These are phyloP conservation scores for Coemansia sp. DNA, from an alignment of 192 early-diverging fungal genomes.

Conservation along the genomic window DNA sequence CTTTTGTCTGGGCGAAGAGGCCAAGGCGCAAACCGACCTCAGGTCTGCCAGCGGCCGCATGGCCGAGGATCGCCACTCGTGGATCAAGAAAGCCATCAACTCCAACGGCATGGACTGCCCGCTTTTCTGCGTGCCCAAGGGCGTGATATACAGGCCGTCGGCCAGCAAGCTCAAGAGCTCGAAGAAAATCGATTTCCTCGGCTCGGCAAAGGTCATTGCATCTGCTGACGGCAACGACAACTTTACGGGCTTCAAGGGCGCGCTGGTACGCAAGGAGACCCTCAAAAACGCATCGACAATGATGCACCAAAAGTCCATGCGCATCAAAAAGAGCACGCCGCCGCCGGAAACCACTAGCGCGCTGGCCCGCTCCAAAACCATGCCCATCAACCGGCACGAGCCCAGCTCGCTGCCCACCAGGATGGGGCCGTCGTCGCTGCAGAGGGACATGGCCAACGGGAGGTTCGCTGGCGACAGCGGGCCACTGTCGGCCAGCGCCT, in stretches of 20 bases:
- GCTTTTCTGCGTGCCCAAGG: slow-evolving; percentile 75
- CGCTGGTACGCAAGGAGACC: slow-evolving; percentile 51
- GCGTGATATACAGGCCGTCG: slow-evolving; percentile 78
- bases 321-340: slow-evolving; percentile 38
- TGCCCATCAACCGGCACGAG: slow-evolving; percentile 37
- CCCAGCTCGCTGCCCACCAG: slow-evolving; percentile 14
- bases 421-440: slow-evolving; percentile 13
- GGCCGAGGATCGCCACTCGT: slow-evolving; percentile 65
- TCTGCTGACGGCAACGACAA: slow-evolving; percentile 56
- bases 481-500: slow-evolving; percentile 17
- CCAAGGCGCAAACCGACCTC: slow-evolving; percentile 70
- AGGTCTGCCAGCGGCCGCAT: slow-evolving; percentile 51
- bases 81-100: slow-evolving; percentile 64
- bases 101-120: slow-evolving; percentile 60
- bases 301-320: slow-evolving; percentile 50
- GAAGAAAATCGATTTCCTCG: slow-evolving; percentile 74
- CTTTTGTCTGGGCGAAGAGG: slow-evolving; percentile 68
- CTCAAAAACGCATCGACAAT: slow-evolving; percentile 24
- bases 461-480: background rate
- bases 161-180: slow-evolving; percentile 82
- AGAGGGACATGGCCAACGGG: slow-evolving; percentile 5
- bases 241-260: slow-evolving; percentile 55
- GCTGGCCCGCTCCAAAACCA: slow-evolving; percentile 49
- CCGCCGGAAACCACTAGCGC: slow-evolving; percentile 31
- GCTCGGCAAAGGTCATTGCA: slow-evolving; percentile 81